Conservation (phyloP, 768 basidiomycete species). For the Phylloporus sp. region DNA sequence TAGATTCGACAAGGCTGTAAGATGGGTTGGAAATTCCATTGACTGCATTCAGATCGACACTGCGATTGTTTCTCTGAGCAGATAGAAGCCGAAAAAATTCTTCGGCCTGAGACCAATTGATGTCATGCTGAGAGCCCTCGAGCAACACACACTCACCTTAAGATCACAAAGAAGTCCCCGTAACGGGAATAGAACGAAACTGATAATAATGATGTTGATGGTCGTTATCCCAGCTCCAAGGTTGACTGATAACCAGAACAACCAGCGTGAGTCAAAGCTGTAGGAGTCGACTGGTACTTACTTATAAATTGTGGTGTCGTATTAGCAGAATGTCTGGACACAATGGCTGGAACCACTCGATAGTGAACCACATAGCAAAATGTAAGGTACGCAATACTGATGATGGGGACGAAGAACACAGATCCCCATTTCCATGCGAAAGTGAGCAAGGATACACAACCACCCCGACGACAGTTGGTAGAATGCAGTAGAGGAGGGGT, state of each 20-base stretch:
- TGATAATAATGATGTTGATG: slow-evolving; percentile 14
- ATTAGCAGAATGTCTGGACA: neutral
- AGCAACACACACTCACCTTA: neutral
- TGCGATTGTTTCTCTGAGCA: neutral
- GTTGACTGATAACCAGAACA: neutral
- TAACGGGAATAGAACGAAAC: slow-evolving; percentile 10
- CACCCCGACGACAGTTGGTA: neutral
- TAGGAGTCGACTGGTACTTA: neutral
- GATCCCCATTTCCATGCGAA: slow-evolving; percentile 4
- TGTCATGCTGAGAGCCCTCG: neutral
- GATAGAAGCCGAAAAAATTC: slow-evolving; percentile 18
- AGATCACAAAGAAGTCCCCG: slow-evolving; percentile 10
- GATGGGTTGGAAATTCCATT: slow-evolving; percentile 16
- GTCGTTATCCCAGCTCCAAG: slow-evolving; percentile 12
- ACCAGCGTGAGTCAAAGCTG: neutral
- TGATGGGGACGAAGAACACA: neutral
- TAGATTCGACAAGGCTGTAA: slow-evolving; percentile 4
- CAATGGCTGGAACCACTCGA: slow-evolving; percentile 6
- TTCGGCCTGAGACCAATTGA: slow-evolving; percentile 9
- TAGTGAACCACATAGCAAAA: slow-evolving; percentile 19
- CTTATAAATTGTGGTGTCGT: slow-evolving; percentile 6
- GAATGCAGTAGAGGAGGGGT: neutral
- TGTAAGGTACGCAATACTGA: slow-evolving; percentile 9
- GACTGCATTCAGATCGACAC: slow-evolving; percentile 5
- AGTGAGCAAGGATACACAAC: neutral